These are phyloP conservation scores for Phytophthora sp. DNA, from an alignment of 352 stramenopile species.

Conservation along the genomic window DNA sequence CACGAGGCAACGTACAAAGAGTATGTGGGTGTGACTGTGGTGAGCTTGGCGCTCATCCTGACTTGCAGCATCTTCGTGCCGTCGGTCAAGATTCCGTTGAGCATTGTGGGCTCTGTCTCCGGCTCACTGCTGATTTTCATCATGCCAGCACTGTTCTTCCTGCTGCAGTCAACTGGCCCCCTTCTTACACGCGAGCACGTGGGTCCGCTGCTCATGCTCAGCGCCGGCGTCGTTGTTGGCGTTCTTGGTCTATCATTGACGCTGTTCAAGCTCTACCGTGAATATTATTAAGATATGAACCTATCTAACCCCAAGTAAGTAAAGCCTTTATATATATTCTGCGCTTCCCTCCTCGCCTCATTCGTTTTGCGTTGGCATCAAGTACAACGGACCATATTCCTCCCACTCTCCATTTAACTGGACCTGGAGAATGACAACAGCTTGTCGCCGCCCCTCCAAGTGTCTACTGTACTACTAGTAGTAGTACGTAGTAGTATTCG, in stretches of 20 bases:
- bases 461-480: too few relatives aligned
- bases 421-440: too few relatives aligned
- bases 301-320: conserved; percentile 12
- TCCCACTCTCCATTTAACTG: too few relatives aligned
- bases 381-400: conserved; percentile 47
- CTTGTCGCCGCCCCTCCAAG: too few relatives aligned
- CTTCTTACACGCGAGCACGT: conserved; percentile 47
- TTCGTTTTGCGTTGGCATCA: conserved; percentile 19
- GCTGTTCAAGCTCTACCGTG: conserved; percentile 47
- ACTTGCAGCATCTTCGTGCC: conserved; percentile 78
- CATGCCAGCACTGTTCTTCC: conserved; percentile 80
- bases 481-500: too few relatives aligned
- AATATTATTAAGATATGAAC: conserved; percentile 42
- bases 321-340: conserved; percentile 22
- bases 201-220: conserved; percentile 70
- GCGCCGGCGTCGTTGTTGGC: conserved; percentile 48
- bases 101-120: conserved; percentile 77
- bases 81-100: conserved; percentile 78
- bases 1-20: conserved; percentile 53
- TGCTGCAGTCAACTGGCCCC: conserved; percentile 56
- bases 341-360: conserved; percentile 4
- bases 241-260: conserved; percentile 46
- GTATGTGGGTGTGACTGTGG: conserved; percentile 53
- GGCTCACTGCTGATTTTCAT: conserved; percentile 86
- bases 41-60: conserved; percentile 65